Conservation (phyloP, 345 rosid species). For the Mercurialis annua region DNA sequence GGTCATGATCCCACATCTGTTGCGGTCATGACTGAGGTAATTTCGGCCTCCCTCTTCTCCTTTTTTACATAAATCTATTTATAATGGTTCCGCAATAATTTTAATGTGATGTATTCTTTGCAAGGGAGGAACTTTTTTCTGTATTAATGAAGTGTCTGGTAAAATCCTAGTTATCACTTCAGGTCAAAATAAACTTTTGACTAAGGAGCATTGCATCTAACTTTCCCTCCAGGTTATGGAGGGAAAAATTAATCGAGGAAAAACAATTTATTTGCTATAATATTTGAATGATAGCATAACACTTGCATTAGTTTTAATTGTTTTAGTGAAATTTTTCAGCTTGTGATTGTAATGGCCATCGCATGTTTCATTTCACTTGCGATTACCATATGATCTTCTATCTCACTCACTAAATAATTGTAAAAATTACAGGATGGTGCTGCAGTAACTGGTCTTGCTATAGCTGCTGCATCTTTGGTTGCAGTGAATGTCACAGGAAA, state of each 20-base stretch:
- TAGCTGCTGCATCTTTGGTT: slow-evolving; percentile 85
- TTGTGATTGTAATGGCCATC: not conserved
- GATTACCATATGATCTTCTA: not conserved
- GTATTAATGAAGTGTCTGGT: not conserved
- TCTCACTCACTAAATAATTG: slow-evolving; percentile 1
- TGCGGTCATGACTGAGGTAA: slow-evolving; percentile 99
- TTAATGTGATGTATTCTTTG: not conserved
- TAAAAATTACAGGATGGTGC: slow-evolving; percentile 81
- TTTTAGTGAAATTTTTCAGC: not conserved
- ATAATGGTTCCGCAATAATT: not conserved
- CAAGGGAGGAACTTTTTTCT: not conserved
- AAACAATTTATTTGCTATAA: not conserved
- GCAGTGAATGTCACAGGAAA: slow-evolving; percentile 86
- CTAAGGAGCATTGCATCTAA: not conserved
- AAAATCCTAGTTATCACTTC: not conserved
- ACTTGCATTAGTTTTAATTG: not conserved
- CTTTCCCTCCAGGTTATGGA: not conserved
- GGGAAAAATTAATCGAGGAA: not conserved
- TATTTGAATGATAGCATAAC: not conserved
- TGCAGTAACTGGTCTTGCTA: slow-evolving; percentile 88
- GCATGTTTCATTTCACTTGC: too few relatives aligned
- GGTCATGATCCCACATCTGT: slow-evolving; percentile 99
- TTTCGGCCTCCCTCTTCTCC: slow-evolving; percentile 1
- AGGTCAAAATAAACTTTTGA: not conserved
- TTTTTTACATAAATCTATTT: not conserved